phyloP scores from a whole-genome alignment of 2,329 filamentous ascomycete genomes.

The Cyphellophora attinorum region DNA sequence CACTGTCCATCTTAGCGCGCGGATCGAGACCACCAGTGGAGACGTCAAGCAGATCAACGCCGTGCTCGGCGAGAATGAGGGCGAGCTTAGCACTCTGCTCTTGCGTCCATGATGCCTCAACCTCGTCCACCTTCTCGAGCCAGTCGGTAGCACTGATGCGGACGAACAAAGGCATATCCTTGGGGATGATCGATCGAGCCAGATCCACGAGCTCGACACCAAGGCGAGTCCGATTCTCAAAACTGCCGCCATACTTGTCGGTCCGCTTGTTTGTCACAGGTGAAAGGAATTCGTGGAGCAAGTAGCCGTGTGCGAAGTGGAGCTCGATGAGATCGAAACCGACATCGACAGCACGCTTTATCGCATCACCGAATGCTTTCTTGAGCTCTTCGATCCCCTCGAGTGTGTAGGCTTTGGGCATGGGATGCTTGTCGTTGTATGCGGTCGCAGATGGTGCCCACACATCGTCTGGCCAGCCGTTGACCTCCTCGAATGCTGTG shows the following conservation, averaged over 20 bases:
- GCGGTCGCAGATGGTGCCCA: constrained; percentile 50
- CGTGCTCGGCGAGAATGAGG: constrained; percentile 56
- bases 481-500: constrained; percentile 45
- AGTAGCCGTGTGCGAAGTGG: constrained; percentile 71
- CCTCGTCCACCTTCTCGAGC: constrained; percentile 50
- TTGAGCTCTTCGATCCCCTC: constrained; percentile 50
- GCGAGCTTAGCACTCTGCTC: constrained; percentile 57
- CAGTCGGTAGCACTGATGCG: constrained; percentile 68
- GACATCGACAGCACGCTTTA: constrained; percentile 52
- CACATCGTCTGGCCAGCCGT: constrained; percentile 47
- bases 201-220: constrained; percentile 58
- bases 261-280: constrained; percentile 61
- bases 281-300: constrained; percentile 60
- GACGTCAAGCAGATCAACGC: constrained; percentile 77
- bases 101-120: constrained; percentile 57
- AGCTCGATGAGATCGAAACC: constrained; percentile 75
- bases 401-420: constrained; percentile 58
- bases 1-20: constrained; percentile 29
- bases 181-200: constrained; percentile 53
- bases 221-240: constrained; percentile 58
- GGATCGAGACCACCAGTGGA: constrained; percentile 54
- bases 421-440: constrained; percentile 52
- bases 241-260: constrained; percentile 42
- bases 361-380: constrained; percentile 26
- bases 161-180: constrained; percentile 61